Percentiles rank a stretch among this genome's conserved stretches.
phyloP scores from a whole-genome alignment of 106 monocot species.

The Phalaenopsis equestris region DNA sequence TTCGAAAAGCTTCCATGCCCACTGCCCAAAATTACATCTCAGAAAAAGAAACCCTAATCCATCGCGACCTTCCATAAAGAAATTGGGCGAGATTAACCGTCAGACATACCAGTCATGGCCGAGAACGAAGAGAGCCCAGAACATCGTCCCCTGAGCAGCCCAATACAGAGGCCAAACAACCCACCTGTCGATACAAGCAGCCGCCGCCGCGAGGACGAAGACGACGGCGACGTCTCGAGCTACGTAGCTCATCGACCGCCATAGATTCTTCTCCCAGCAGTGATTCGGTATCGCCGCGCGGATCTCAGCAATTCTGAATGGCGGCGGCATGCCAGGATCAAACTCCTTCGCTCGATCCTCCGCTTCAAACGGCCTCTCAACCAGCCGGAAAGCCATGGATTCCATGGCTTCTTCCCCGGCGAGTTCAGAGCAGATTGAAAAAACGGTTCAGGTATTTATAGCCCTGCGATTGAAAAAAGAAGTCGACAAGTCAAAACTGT shows the following conservation, averaged over 20 bases:
- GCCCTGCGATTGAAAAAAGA: no score
- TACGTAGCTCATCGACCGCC: conserved; percentile 66
- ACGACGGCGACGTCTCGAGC: conserved; percentile 48
- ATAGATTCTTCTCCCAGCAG: conserved; percentile 57
- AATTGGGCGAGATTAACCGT: background rate
- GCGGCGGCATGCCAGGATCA: conserved; percentile 46
- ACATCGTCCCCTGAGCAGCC: conserved; percentile 86
- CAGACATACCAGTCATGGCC: conserved; percentile 78
- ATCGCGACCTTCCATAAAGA: background rate
- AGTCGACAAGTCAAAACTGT: no score
- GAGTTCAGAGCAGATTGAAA: no score
- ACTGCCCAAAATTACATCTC: conserved; percentile 20
- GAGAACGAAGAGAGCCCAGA: conserved; percentile 91
- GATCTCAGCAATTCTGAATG: conserved; percentile 60
- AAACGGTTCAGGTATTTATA: no score
- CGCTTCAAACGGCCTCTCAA: background rate
- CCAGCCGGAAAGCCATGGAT: background rate
- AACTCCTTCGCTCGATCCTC: conserved; percentile 14
- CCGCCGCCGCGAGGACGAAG: conserved; percentile 28
- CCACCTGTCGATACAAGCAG: conserved; percentile 30
- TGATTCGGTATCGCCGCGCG: conserved; percentile 59
- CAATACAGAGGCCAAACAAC: conserved; percentile 63
- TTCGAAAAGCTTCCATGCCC: conserved; percentile 89
- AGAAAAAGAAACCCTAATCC: background rate
- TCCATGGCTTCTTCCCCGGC: no score